Evolutionary conservation across 306 rosid genomes (phyloP).

Genomic region (Rubus idaeus): DNA sequence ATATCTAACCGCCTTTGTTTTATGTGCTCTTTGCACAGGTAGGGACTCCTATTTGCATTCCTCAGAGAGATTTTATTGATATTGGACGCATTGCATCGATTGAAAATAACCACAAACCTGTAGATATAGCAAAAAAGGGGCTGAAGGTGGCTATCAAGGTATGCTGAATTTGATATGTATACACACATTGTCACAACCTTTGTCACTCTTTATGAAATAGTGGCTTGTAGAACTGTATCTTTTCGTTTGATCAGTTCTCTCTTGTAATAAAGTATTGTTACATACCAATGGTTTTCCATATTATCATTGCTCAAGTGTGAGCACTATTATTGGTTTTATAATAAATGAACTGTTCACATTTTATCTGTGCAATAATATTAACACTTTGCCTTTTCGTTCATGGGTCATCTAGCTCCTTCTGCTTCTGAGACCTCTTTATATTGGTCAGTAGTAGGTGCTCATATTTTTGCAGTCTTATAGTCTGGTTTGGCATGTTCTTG

Average conservation of each 20-base stretch:
- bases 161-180: background rate
- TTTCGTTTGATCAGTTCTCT: background rate
- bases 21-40: conserved; percentile 49
- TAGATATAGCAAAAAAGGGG: conserved; percentile 89
- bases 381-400: background rate
- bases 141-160: conserved; percentile 91
- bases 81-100: conserved; percentile 87
- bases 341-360: background rate
- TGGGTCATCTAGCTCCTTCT: background rate
- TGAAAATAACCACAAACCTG: conserved; percentile 87
- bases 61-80: conserved; percentile 76
- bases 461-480: background rate
- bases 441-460: background rate
- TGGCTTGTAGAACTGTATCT: background rate
- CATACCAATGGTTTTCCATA: background rate
- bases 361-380: background rate
- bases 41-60: conserved; percentile 94
- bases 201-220: background rate
- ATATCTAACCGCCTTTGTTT: conserved; percentile 14
- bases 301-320: too few relatives aligned
- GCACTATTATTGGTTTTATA: background rate
- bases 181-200: conserved; percentile 1
- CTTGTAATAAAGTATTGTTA: background rate
- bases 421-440: background rate
- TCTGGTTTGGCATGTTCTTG: background rate